Evolutionary conservation across 2,329 filamentous ascomycete species (phyloP), one percentile per base, ranked within the genome.

Genomic region (Monosporascus sp.): DNA sequence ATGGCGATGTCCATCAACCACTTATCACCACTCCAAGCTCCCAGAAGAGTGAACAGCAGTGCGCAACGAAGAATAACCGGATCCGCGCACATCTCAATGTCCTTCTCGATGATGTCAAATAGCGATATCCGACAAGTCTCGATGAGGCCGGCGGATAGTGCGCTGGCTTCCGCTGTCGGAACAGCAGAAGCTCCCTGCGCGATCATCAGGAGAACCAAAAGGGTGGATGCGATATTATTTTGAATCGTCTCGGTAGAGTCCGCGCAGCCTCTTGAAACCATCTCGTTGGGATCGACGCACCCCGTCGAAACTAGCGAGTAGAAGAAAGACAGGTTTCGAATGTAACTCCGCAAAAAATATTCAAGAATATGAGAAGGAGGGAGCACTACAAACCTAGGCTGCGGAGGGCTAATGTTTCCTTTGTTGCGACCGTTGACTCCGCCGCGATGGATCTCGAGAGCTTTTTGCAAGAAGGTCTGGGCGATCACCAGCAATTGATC

Each of bases 1-100:
- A 88, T 87, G 43, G 85, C 81, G 58, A 88, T 87, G 62, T 89
- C 85, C 85, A 88, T 89, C 59, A 88, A 82, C 85, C 86, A 88
- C 69, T 88, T 88, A 67, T 89, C 86, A 46, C 86, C 86, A 64
- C 85, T 87, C 86, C 86, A 89, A 1, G 84, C 84, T 7, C 85
- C 86, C 26, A 87, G 77, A 1, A 85, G 78, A 2, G 82, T 87
- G 65, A 88, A 88, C 3, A 89, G 77, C 14, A 89, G 72, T 0
- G 85, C 85, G 48, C 84, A 84, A 40, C 85, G 79, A 45, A 89
- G 74, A 0, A 86, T 80, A 3, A 82, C 78, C 0, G 82, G 81
- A 63, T 89, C 84, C 1, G 82, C 80, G 14, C 82, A 81, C 71
- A 88, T 78, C 67, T 85, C 81, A 48, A 88, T 80, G 60, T 89